phyloP scores from a whole-genome alignment of 495 filamentous ascomycete species.

The Penicillium pulvis region DNA sequence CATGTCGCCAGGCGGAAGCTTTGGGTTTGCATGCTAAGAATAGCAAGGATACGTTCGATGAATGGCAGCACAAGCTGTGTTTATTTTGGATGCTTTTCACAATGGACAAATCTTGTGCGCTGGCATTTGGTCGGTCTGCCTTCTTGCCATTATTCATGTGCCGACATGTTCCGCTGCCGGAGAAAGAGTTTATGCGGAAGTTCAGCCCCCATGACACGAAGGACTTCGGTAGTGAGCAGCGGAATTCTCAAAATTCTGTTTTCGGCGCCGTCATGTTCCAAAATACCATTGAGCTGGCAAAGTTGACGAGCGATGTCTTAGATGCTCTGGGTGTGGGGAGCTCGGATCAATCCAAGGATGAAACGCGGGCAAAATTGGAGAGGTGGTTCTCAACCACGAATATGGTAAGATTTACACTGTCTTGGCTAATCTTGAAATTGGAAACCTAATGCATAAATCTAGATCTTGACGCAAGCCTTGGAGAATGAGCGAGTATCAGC shows the following conservation, averaged over 20 bases:
- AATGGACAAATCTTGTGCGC: conserved; percentile 26
- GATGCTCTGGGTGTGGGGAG: conserved; percentile 2
- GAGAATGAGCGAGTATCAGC: conserved; percentile 2
- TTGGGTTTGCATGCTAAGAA: conserved; percentile 22
- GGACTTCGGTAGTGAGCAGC: not conserved
- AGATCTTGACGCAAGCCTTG: conserved; percentile 5
- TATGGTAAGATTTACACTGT: not conserved
- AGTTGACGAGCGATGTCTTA: conserved; percentile 8
- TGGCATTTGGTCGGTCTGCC: conserved; percentile 29
- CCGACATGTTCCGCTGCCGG: conserved; percentile 22
- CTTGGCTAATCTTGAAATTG: not conserved
- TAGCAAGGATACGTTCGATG: not conserved
- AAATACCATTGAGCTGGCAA: conserved; percentile 7
- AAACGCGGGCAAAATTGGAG: conserved; percentile 6
- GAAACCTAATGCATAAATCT: conserved; percentile 1
- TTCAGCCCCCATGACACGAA: conserved; percentile 10
- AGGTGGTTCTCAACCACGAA: not conserved
- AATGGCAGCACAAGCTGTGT: conserved; percentile 20
- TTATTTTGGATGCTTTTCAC: conserved; percentile 32
- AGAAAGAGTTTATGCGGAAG: not conserved
- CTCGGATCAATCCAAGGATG: conserved; percentile 6
- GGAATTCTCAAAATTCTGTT: not conserved
- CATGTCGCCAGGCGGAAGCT: conserved; percentile 30
- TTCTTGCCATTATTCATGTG: conserved; percentile 22
- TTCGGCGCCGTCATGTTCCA: conserved; percentile 11